Evolutionary conservation across 176 grass and related monocot species (phyloP), one percentile per base, ranked within the genome.

Genomic region (Otatea glauca): DNA sequence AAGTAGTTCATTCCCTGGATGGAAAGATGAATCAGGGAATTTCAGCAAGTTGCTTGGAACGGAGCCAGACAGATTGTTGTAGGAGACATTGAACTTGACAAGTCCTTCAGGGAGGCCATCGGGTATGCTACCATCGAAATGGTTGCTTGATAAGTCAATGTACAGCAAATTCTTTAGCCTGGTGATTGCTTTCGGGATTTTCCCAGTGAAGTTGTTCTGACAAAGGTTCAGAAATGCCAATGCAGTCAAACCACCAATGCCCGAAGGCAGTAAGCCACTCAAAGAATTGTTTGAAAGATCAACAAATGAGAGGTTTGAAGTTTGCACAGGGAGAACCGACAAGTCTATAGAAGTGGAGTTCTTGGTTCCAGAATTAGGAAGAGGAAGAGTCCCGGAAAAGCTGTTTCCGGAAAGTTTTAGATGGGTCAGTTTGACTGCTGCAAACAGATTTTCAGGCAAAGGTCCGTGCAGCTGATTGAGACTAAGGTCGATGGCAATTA

Each of bases 1-100:
- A 60, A 98, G 88, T 48, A 87, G 75, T 65, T 90, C 89, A 71
- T 98, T 98, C 48, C 93, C 96, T 76, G 96, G 96, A 85, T 92
- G 96, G 76, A 98, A 98, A 64, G 93, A 94, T 77, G 96, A 95
- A 70, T 95, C 90, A 58, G 92, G 89, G 39, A 98, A 98, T 85
- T 92, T 98, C 70, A 88, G 64, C 61, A 98, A 84, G 81, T 89
- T 98, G 60, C 76, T 78, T 3, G 96, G 92, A 76, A 98, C 89
- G 55, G 80, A 80, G 25, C 96, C 96, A 76, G 96, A 95, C 43
- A 98, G 87, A 44, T 80, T 81, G 60, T 98, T 98, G 61, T 87
- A 90, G 49, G 96, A 98, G 65, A 92, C 89, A 86, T 93, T 95
- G 53, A 98, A 98, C 37, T 65, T 62, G 5, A 89, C 41, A 49